A percentile compares a stretch with the other conserved stretches of the same genome.
Conservation (phyloP, 345 rosid species). For the Eucalyptus rudis region DNA sequence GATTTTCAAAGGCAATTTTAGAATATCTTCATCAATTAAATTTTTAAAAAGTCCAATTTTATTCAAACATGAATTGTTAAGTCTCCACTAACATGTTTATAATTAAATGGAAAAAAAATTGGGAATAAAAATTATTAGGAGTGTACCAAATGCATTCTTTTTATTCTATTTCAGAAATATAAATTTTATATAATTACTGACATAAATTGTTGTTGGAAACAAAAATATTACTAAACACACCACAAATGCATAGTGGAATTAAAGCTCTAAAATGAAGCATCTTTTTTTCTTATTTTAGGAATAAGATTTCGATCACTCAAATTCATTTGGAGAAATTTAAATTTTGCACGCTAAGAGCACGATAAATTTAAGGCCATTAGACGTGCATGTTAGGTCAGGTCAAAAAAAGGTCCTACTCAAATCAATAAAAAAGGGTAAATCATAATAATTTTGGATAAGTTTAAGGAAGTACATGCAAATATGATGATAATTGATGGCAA, state of each 20-base stretch:
- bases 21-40: no score
- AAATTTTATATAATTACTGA: no score
- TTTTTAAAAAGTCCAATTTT: no score
- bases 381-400: rapidly evolving
- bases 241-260: rapidly evolving
- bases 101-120: no score
- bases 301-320: rapidly evolving
- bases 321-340: no score
- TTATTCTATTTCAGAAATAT: rapidly evolving
- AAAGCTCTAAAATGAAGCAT: rapidly evolving
- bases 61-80: no score
- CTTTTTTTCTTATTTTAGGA: not conserved
- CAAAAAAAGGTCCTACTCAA: not conserved
- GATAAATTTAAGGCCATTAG: no score
- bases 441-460: not conserved
- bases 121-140: no score
- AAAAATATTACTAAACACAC: rapidly evolving
- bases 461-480: not conserved
- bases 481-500: no score
- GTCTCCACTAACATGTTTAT: no score
- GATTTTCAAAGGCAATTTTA: no score
- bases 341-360: not conserved
- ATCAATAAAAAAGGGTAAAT: not conserved
- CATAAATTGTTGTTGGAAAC: rapidly evolving
- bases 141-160: no score